phyloP scores from a whole-genome alignment of 2,329 filamentous ascomycete genomes.

The Alternaria arborescens region DNA sequence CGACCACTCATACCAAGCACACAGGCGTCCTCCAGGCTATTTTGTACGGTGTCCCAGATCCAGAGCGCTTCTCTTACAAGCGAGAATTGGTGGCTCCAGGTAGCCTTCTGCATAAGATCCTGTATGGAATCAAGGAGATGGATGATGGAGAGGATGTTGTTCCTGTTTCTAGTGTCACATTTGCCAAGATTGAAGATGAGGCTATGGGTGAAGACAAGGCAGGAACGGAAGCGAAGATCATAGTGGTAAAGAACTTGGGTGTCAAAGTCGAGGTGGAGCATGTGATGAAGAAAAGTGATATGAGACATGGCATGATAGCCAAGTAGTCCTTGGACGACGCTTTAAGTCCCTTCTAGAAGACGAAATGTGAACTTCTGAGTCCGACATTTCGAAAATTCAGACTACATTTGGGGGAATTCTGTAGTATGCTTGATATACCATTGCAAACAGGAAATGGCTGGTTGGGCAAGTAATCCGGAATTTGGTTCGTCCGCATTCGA shows the following conservation, averaged over 20 bases:
- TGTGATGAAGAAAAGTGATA: not conserved
- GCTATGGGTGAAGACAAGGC: not conserved
- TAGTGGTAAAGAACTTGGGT: not conserved
- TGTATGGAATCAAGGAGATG: slow-evolving; percentile 5
- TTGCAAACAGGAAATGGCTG: not conserved
- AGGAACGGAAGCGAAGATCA: not conserved
- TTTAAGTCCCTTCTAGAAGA: not conserved
- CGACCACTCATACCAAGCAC: not conserved
- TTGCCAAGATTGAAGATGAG: not conserved
- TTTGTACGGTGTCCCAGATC: slow-evolving; percentile 25
- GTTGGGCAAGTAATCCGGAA: not conserved
- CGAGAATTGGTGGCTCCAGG: not conserved
- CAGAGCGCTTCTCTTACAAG: slow-evolving; percentile 7
- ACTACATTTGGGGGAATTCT: not conserved
- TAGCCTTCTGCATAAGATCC: not conserved
- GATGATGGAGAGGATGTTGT: not conserved
- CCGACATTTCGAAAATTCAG: no score
- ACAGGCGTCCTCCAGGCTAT: slow-evolving; percentile 19
- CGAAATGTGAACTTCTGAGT: no score
- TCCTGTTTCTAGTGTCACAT: not conserved
- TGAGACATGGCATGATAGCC: not conserved
- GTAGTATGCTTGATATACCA: not conserved
- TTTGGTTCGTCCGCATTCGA: not conserved
- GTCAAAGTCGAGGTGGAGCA: not conserved
- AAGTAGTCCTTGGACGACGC: not conserved